A percentile compares a stretch with the other conserved stretches of the same genome.
Conservation (phyloP, 2,329 filamentous ascomycete species). For the Corinectria fuckeliana region DNA sequence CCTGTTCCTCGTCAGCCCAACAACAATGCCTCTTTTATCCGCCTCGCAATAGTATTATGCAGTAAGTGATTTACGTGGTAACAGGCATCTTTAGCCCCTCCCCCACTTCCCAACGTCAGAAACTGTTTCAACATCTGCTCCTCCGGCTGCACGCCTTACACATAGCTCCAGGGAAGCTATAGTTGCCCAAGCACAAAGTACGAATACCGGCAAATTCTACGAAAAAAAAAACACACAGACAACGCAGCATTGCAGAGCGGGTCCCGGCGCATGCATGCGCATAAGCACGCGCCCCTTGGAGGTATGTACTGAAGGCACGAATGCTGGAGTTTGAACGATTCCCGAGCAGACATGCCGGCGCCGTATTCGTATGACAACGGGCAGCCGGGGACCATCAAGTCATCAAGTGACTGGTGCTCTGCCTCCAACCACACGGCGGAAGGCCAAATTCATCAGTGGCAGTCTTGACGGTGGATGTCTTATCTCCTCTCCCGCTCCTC, state of each 20-base stretch:
- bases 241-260: background rate
- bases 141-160: background rate
- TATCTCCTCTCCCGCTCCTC: slow-evolving; percentile 3
- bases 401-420: background rate
- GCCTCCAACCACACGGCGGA: slow-evolving; percentile 7
- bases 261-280: background rate
- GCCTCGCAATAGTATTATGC: too few relatives aligned
- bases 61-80: too few relatives aligned
- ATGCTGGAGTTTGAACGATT: slow-evolving; percentile 13
- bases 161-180: background rate
- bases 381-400: slow-evolving; percentile 10
- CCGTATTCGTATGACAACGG: slow-evolving; percentile 29
- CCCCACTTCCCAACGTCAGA: background rate
- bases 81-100: background rate
- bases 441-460: background rate
- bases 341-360: slow-evolving; percentile 26
- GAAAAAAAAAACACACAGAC: background rate
- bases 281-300: background rate
- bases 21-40: too few relatives aligned
- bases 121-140: background rate
- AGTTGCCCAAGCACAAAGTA: background rate
- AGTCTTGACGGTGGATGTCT: slow-evolving; percentile 2
- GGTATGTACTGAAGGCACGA: background rate
- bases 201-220: background rate
- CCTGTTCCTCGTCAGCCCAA: too few relatives aligned